These are phyloP conservation scores for Akanthomyces muscarius DNA, from an alignment of 2,329 filamentous ascomycete genomes.

Conservation along the genomic window DNA sequence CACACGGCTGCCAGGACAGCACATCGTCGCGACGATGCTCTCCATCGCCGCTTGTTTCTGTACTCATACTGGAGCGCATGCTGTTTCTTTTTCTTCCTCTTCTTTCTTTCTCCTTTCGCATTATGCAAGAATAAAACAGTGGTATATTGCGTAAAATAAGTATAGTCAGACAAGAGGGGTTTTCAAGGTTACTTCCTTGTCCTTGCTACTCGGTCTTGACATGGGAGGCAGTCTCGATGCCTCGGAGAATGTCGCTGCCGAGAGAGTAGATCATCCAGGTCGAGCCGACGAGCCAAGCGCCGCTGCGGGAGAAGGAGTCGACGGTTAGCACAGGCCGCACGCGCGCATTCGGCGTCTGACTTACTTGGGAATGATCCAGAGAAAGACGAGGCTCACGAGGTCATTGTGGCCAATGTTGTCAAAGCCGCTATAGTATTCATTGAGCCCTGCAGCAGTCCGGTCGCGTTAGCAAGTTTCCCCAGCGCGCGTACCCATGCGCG, in stretches of 20 bases:
- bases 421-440: slow-evolving; percentile 54
- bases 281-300: slow-evolving; percentile 52
- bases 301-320: slow-evolving; percentile 34
- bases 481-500: too few relatives aligned
- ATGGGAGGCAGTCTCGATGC: slow-evolving; percentile 38
- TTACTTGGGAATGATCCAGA: slow-evolving; percentile 59
- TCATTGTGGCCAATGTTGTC: slow-evolving; percentile 56
- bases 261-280: slow-evolving; percentile 48
- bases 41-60: background rate
- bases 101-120: background rate
- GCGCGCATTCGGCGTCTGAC: slow-evolving; percentile 24
- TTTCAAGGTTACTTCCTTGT: background rate
- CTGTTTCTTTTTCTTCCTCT: too few relatives aligned
- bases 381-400: slow-evolving; percentile 38
- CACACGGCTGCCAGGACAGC: background rate
- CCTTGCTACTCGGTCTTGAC: slow-evolving; percentile 38
- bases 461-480: too few relatives aligned
- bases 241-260: slow-evolving; percentile 46
- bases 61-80: background rate
- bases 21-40: background rate
- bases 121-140: background rate
- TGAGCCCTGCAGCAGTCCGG: slow-evolving; percentile 39
- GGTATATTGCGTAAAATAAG: slow-evolving; percentile 10
- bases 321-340: background rate
- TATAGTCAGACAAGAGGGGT: background rate